Evolutionary conservation across 2,329 filamentous ascomycete genomes (phyloP), one percentile per base, ranked within the genome.

Genomic region (Cercospora janseana): DNA sequence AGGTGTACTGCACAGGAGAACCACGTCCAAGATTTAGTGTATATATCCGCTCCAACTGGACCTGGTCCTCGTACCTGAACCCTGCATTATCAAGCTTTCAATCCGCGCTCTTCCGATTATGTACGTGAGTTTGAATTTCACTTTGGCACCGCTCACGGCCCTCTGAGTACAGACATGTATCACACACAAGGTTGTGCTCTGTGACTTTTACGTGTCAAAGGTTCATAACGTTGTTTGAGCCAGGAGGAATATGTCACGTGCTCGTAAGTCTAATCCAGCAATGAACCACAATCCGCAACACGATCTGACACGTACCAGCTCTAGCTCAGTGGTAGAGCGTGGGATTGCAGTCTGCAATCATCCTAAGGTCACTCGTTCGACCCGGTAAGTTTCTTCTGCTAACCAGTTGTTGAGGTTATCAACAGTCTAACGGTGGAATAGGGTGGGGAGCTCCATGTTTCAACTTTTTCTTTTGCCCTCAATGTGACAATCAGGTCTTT

Each of bases 291-390:
- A 13, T 32, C 8, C 29, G 2, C 13, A 13, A 32, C 29, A n/a
- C 29, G 16, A 6, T 12, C 29, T 32, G 3, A 32, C 29, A 6
- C 10, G 13, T 15, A 12, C 3, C 6, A 32, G 29, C 29, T 40
- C 38, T 61, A 60, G 59, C 59, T 61, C 59, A 61, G 59, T 58
- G 59, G 59, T 61, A 61, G 59, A 61, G 59, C 59, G 57, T 61
- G 57, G 49, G 55, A 58, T 58, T 58, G 55, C 55, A 58, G 55
- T 46, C 31, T 49, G 49, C 53, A 43, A 50, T 41, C 21, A 57
- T 59, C 56, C 52, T 57, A 59, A 57, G 56, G 56, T 59, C 55
- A 58, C 42, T 59, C 35, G 58, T 60, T 60, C 58, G 56, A 60
- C 44, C 52, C 58, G 37, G 58, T 32, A 32, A 4, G 29, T 3